Conservation (phyloP, 2,329 filamentous ascomycete species). For the Ceratocystis diversiconidia region DNA sequence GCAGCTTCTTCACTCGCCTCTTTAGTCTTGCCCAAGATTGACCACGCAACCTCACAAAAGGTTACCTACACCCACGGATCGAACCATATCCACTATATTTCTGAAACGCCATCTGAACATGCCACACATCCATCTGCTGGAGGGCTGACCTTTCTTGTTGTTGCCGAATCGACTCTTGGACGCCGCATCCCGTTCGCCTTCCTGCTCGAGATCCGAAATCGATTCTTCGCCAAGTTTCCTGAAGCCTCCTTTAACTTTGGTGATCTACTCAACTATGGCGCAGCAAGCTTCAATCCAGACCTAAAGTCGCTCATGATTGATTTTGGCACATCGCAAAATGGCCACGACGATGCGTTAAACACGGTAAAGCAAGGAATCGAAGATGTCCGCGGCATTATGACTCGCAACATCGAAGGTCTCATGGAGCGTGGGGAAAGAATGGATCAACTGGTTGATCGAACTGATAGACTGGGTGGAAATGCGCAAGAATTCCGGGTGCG, state of each 20-base stretch:
- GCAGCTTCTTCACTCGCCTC: slow-evolving; percentile 79
- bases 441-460: slow-evolving; percentile 91
- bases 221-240: slow-evolving; percentile 62
- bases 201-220: slow-evolving; percentile 77
- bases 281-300: slow-evolving; percentile 69
- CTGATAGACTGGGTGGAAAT: slow-evolving; percentile 74
- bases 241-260: slow-evolving; percentile 55
- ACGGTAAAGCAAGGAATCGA: slow-evolving; percentile 85
- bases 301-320: slow-evolving; percentile 67
- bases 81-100: slow-evolving; percentile 91
- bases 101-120: slow-evolving; percentile 61
- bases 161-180: slow-evolving; percentile 67
- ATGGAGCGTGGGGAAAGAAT: slow-evolving; percentile 85
- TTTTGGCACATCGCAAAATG: slow-evolving; percentile 63
- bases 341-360: slow-evolving; percentile 65
- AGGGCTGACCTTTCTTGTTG: slow-evolving; percentile 80
- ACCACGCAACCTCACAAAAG: slow-evolving; percentile 66
- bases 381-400: slow-evolving; percentile 85
- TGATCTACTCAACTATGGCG: slow-evolving; percentile 75
- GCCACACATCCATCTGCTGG: slow-evolving; percentile 47
- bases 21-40: slow-evolving; percentile 88
- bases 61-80: slow-evolving; percentile 86
- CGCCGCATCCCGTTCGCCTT: slow-evolving; percentile 87
- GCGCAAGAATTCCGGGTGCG: slow-evolving; percentile 82
- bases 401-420: slow-evolving; percentile 81